phyloP scores from a whole-genome alignment of 345 rosid species.

The Boechera divaricarpa region DNA sequence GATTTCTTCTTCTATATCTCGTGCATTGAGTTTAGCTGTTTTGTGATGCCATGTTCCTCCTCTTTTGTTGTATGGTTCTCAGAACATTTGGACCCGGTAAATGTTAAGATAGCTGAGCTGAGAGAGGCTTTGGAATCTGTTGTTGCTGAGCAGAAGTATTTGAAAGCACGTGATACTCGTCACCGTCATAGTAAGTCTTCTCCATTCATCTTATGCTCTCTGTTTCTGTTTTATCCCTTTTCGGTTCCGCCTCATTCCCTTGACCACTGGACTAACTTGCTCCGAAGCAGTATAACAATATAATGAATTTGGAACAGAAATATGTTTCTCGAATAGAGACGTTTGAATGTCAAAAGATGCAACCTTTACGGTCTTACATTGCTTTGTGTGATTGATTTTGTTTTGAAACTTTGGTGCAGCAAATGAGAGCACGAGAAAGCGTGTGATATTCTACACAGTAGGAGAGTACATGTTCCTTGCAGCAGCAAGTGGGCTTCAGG shows the following conservation, averaged over 20 bases:
- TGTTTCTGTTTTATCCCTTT: neutral
- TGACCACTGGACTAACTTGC: neutral
- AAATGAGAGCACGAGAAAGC: constrained; percentile 89
- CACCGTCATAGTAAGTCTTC: constrained; percentile 84
- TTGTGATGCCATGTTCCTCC: constrained; percentile 4
- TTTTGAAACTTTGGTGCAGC: constrained; percentile 56
- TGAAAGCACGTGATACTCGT: constrained; percentile 91
- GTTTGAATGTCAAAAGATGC: constrained; percentile 4
- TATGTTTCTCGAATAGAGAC: neutral
- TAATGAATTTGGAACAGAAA: neutral
- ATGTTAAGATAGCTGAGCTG: constrained; percentile 93
- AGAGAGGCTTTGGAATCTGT: constrained; percentile 95
- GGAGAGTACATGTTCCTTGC: constrained; percentile 81
- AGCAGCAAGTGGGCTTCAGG: constrained; percentile 75
- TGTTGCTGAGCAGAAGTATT: constrained; percentile 88
- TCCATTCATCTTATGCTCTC: neutral
- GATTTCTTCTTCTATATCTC: neutral
- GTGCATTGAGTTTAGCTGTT: neutral
- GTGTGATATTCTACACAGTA: constrained; percentile 82
- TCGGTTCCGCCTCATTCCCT: neutral
- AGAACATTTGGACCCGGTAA: constrained; percentile 95
- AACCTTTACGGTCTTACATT: neutral
- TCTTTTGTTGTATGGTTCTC: constrained; percentile 25
- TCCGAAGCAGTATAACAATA: neutral
- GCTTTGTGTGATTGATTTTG: neutral